A percentile compares a stretch with the other conserved stretches of the same genome.
phyloP scores from a whole-genome alignment of 1,139 yeast genomes.

The Arxiozyma bovina region DNA sequence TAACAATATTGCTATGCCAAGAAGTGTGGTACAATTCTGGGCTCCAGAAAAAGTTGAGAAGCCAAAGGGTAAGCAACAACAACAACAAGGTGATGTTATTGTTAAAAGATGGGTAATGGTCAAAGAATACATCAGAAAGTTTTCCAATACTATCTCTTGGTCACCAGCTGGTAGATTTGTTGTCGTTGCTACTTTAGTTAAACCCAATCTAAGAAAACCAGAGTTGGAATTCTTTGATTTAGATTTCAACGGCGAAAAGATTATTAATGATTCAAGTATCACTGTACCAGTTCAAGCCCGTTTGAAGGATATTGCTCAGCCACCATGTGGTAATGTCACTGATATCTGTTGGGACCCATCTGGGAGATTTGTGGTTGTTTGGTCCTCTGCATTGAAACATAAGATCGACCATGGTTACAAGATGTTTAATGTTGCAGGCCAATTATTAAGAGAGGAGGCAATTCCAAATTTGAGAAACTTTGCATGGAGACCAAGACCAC shows the following conservation, averaged over 20 bases:
- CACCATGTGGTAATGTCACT: constrained; percentile 70
- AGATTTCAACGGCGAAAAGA: constrained; percentile 65
- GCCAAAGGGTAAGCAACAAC: constrained; percentile 22
- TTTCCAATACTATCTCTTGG: constrained; percentile 72
- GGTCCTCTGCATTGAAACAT: constrained; percentile 84
- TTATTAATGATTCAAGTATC: constrained; percentile 19
- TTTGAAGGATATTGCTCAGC: constrained; percentile 55
- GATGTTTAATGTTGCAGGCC: constrained; percentile 78
- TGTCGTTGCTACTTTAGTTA: constrained; percentile 63
- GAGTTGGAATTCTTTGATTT: constrained; percentile 81
- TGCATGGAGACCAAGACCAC: constrained; percentile 97
- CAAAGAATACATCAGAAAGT: constrained; percentile 52
- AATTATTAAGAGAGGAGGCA: constrained; percentile 61
- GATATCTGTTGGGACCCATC: constrained; percentile 92
- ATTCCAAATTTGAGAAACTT: constrained; percentile 81
- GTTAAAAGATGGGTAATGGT: constrained; percentile 51
- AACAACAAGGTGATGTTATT: constrained; percentile 14
- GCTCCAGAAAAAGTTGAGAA: constrained; percentile 53
- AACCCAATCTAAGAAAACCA: constrained; percentile 42
- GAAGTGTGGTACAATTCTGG: constrained; percentile 68
- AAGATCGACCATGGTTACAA: constrained; percentile 85
- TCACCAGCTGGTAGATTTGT: constrained; percentile 91
- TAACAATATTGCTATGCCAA: constrained; percentile 49
- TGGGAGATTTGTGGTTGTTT: constrained; percentile 80
- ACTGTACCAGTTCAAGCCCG: constrained; percentile 38